Conservation (phyloP, 148 eudicot species). For the Hydrangea macrophylla region DNA sequence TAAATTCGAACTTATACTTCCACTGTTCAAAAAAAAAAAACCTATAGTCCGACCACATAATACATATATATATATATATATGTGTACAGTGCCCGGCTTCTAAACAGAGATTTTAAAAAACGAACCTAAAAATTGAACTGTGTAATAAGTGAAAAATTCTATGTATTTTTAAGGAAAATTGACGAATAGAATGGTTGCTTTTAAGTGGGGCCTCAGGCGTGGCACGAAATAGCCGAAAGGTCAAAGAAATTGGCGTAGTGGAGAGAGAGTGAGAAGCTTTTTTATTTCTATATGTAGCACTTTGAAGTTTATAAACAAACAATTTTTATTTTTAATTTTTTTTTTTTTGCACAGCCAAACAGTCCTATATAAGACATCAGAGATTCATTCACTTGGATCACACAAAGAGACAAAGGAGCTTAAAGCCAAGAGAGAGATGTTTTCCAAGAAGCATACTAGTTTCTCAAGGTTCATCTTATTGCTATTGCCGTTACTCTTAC, state of each 20-base stretch:
- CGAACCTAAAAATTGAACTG: no score
- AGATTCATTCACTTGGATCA: slow-evolving; percentile 1
- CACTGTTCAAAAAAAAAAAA: no score
- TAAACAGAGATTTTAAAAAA: no score
- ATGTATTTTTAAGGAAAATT: no score
- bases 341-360: neutral
- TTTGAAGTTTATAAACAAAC: no score
- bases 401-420: neutral
- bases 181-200: neutral
- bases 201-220: slow-evolving; percentile 19
- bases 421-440: slow-evolving; percentile 5
- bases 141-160: no score
- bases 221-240: slow-evolving; percentile 17
- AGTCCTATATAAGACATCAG: slow-evolving; percentile 11
- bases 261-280: neutral
- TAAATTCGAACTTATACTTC: no score
- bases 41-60: no score
- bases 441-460: neutral
- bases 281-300: no score
- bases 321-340: no score
- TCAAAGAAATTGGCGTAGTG: slow-evolving; percentile 16
- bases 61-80: no score
- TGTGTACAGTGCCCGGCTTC: no score
- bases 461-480: slow-evolving; percentile 15
- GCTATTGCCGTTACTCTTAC: slow-evolving; percentile 28